Evolutionary conservation across 306 rosid genomes (phyloP).

Genomic region (Calophaca sinica): DNA sequence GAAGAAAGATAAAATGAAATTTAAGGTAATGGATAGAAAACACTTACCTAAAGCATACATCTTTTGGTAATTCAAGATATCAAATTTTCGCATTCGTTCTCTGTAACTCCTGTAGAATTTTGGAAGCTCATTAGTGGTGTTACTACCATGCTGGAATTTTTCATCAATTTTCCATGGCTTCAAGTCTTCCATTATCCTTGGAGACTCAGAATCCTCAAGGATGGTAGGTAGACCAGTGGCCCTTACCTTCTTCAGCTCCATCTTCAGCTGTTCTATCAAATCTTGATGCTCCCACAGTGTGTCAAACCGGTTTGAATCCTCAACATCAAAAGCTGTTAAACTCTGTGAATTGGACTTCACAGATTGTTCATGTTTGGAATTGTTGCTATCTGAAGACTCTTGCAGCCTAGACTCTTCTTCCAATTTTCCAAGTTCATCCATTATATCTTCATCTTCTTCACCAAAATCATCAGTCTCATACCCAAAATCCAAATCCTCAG

Average conservation of each 20-base stretch:
- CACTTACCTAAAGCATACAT: constrained; percentile 89
- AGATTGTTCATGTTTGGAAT: constrained; percentile 39
- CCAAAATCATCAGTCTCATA: constrained; percentile 69
- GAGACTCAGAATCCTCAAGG: constrained; percentile 88
- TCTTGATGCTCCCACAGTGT: constrained; percentile 94
- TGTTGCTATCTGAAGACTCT: constrained; percentile 26
- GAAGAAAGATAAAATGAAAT: constrained; percentile 17
- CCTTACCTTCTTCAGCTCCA: constrained; percentile 85
- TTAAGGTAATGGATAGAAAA: constrained; percentile 10
- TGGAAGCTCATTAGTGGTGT: constrained; percentile 69
- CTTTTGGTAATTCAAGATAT: constrained; percentile 96
- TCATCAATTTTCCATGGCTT: constrained; percentile 98
- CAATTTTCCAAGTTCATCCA: constrained; percentile 53
- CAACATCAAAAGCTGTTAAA: constrained; percentile 41
- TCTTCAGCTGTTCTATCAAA: constrained; percentile 82
- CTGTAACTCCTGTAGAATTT: constrained; percentile 82
- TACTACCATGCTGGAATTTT: constrained; percentile 58
- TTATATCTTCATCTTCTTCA: constrained; percentile 60
- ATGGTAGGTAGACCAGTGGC: constrained; percentile 91
- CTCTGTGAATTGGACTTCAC: constrained; percentile 36
- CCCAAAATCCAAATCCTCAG: constrained; percentile 47
- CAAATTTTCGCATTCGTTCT: constrained; percentile 95
- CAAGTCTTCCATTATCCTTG: constrained; percentile 78
- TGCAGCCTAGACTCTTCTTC: constrained; percentile 50
- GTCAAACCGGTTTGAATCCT: constrained; percentile 72